Evolutionary conservation across 768 basidiomycete genomes (phyloP).

Genomic region (Gloeostereum incarnatum): DNA sequence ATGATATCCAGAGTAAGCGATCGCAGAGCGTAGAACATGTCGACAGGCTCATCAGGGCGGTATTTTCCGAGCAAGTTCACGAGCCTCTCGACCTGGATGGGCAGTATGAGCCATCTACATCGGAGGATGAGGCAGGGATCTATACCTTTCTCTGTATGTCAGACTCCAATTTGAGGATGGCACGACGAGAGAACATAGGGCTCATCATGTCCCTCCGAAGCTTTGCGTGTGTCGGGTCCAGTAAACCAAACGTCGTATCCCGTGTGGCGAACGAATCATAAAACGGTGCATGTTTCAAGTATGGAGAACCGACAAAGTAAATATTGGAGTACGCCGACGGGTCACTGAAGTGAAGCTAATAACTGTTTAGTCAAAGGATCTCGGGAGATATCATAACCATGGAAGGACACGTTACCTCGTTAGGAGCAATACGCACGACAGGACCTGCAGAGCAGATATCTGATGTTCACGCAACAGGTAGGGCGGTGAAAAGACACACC

Average conservation of each 20-base stretch:
- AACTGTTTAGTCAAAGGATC: constrained; percentile 4
- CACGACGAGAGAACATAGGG: constrained; percentile 13
- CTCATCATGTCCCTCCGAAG: constrained; percentile 7
- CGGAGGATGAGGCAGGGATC: too few relatives aligned
- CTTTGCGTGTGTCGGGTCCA: constrained; percentile 9
- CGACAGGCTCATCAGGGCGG: constrained; percentile 11
- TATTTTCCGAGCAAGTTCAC: constrained; percentile 3
- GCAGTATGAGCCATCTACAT: too few relatives aligned
- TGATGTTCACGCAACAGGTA: too few relatives aligned
- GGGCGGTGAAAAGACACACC: too few relatives aligned
- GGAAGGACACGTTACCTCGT: too few relatives aligned
- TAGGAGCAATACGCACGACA: too few relatives aligned
- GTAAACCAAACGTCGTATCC: constrained; percentile 9
- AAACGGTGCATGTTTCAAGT: constrained; percentile 10
- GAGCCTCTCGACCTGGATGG: background rate
- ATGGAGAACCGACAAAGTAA: constrained; percentile 5
- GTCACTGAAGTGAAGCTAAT: constrained; percentile 6
- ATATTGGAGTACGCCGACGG: constrained; percentile 4
- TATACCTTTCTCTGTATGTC: constrained; percentile 9
- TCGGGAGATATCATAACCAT: too few relatives aligned
- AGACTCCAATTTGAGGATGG: constrained; percentile 11
- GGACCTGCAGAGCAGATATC: too few relatives aligned
- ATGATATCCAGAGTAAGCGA: constrained; percentile 28
- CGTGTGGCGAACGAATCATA: constrained; percentile 11
- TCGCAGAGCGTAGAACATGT: constrained; percentile 29